Conservation (phyloP, 176 grass and related monocot species). For the Melocanna baccifera region DNA sequence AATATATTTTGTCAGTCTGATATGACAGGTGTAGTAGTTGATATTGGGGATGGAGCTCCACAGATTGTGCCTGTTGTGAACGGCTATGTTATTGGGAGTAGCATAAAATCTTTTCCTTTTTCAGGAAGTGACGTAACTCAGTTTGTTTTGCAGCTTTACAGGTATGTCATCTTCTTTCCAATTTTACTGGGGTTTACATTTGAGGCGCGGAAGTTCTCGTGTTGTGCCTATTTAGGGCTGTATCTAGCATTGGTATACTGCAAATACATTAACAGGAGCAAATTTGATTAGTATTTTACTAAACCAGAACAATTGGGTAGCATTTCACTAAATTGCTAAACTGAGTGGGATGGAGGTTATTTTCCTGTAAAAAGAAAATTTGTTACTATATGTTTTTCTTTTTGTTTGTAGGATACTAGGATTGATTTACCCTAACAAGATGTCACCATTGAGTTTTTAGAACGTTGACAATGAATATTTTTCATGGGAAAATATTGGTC, state of each 20-base stretch:
- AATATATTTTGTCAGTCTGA: slow-evolving; percentile 83
- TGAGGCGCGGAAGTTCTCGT: neutral
- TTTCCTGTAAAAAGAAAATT: neutral
- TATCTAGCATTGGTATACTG: neutral
- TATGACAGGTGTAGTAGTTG: slow-evolving; percentile 99
- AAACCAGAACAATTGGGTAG: slow-evolving; percentile 1
- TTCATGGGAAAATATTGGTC: slow-evolving; percentile 10
- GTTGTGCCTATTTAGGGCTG: slow-evolving; percentile 16
- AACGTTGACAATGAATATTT: neutral
- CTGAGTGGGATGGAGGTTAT: neutral
- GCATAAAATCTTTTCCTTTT: slow-evolving; percentile 92
- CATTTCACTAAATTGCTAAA: neutral
- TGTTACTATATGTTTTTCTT: neutral
- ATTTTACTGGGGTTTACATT: slow-evolving; percentile 21
- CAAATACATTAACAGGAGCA: slow-evolving; percentile 22
- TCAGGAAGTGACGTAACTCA: slow-evolving; percentile 81
- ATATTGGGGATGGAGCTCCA: slow-evolving; percentile 87
- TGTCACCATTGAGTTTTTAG: neutral
- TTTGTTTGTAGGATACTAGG: neutral
- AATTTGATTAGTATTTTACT: neutral
- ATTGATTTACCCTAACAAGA: neutral
- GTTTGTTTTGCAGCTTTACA: slow-evolving; percentile 89
- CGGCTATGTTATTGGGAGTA: slow-evolving; percentile 97
- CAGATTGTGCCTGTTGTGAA: slow-evolving; percentile 94
- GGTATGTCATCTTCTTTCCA: slow-evolving; percentile 41